Percentiles rank a stretch among this genome's conserved stretches.
phyloP scores from a whole-genome alignment of 257 asterid species.

The Lithospermum erythrorhizon region DNA sequence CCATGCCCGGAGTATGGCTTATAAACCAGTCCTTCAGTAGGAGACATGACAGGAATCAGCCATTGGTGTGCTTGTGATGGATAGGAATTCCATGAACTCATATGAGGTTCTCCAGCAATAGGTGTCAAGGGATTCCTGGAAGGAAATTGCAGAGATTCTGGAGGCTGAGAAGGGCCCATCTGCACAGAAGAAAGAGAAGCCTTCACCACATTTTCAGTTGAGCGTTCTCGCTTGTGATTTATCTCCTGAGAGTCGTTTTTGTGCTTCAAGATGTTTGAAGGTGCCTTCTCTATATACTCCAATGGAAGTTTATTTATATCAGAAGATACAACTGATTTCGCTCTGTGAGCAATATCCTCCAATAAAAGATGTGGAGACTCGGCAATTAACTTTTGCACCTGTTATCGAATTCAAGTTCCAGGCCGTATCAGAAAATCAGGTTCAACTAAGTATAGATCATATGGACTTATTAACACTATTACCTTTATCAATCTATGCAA shows the following conservation, averaged over 20 bases:
- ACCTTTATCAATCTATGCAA: slow-evolving; percentile 88
- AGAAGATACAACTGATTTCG: slow-evolving; percentile 31
- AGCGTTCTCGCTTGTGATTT: slow-evolving; percentile 35
- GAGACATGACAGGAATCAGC: slow-evolving; percentile 89
- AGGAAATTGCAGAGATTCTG: slow-evolving; percentile 17
- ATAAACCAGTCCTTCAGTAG: slow-evolving; percentile 80
- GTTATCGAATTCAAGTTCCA: slow-evolving; percentile 11
- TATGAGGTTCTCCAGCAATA: slow-evolving; percentile 16
- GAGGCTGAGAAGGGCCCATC: slow-evolving; percentile 13
- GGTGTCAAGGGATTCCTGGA: slow-evolving; percentile 23
- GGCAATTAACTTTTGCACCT: slow-evolving; percentile 80
- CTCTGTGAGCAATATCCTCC: slow-evolving; percentile 32
- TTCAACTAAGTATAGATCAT: background rate
- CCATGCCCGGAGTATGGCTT: slow-evolving; percentile 67
- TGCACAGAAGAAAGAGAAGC: slow-evolving; percentile 28
- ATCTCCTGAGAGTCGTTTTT: slow-evolving; percentile 26
- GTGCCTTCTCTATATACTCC: slow-evolving; percentile 26
- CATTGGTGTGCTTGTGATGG: slow-evolving; percentile 71
- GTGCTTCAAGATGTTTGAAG: slow-evolving; percentile 23
- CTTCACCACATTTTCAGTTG: slow-evolving; percentile 51
- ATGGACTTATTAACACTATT: background rate
- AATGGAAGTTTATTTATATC: slow-evolving; percentile 33
- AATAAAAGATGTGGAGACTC: slow-evolving; percentile 47
- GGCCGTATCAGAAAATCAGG: background rate
- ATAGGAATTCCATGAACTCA: slow-evolving; percentile 27